Conservation (phyloP, 441 rosid species). For the Arabidopsis hybrid region DNA sequence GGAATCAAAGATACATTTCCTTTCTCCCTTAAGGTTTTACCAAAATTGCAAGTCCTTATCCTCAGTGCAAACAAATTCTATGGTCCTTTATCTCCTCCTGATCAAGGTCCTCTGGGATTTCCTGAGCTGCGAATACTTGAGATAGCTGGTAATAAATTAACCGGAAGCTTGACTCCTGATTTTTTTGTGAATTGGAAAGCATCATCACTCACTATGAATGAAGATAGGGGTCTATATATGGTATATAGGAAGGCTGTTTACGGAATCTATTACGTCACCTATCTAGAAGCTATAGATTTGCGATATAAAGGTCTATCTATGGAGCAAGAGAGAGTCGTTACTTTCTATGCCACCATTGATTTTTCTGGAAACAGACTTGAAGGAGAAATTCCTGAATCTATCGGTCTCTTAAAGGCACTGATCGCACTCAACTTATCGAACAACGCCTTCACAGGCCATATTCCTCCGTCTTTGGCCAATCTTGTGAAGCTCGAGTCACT, state of each 20-base stretch:
- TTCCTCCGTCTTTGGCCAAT: constrained; percentile 1
- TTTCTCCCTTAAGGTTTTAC: constrained; percentile 47
- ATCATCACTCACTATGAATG: not conserved
- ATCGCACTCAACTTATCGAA: constrained; percentile 5
- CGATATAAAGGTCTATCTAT: not conserved
- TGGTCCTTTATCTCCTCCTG: constrained; percentile 7
- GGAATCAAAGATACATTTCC: constrained; percentile 54
- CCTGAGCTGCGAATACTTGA: not conserved
- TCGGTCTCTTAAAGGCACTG: not conserved
- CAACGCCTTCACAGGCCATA: constrained; percentile 1
- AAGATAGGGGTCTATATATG: constrained; percentile 13
- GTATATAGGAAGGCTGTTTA: fast-evolving
- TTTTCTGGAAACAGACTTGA: not conserved
- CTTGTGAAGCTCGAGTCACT: not conserved
- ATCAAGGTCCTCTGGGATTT: not conserved
- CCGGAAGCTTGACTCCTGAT: constrained; percentile 1
- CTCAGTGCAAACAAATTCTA: constrained; percentile 1
- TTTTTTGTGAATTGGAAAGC: constrained; percentile 25
- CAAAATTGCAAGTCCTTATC: constrained; percentile 13
- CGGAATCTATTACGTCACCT: not conserved
- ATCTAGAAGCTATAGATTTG: not conserved
- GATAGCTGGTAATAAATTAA: constrained; percentile 11
- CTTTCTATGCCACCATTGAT: not conserved
- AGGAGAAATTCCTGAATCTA: constrained; percentile 1
- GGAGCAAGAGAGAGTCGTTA: not conserved